phyloP scores from a whole-genome alignment of 768 basidiomycete genomes.

The Naganishia vaughanmartiniae region DNA sequence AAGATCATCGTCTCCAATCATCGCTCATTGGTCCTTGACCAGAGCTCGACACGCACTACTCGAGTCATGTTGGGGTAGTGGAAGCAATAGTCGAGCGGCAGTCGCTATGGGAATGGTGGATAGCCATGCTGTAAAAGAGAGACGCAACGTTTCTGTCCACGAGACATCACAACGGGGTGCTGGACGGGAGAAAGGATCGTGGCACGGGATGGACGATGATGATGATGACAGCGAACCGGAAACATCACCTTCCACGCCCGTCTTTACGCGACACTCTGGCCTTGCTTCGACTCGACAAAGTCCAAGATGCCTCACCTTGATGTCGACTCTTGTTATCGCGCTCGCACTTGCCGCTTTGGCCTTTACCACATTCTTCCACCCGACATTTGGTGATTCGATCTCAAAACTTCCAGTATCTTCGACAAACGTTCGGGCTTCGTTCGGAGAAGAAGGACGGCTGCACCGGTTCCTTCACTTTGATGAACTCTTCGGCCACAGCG shows the following conservation, averaged over 20 bases:
- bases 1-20: not conserved
- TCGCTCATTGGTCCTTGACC: not conserved
- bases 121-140: not conserved
- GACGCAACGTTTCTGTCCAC: not conserved
- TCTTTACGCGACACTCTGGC: constrained; percentile 6
- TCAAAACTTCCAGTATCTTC: constrained; percentile 14
- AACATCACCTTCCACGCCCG: constrained; percentile 6
- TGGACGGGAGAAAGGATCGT: not conserved
- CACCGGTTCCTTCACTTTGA: constrained; percentile 16
- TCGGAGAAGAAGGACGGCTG: not conserved
- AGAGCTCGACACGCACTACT: not conserved
- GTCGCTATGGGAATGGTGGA: not conserved
- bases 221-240: constrained; percentile 13
- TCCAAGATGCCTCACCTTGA: constrained; percentile 6
- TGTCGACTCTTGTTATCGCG: constrained; percentile 14
- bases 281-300: not conserved
- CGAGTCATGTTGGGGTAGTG: constrained; percentile 4
- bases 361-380: constrained; percentile 19
- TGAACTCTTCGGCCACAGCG: constrained; percentile 12
- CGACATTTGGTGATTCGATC: constrained; percentile 12
- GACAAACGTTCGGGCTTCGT: not conserved
- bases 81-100: not conserved
- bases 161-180: not conserved
- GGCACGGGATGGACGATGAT: not conserved
- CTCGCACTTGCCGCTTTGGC: constrained; percentile 10